Evolutionary conservation across 2,329 filamentous ascomycete species (phyloP), one percentile per base, ranked within the genome.

Genomic region (Cyphellophora attinorum): DNA sequence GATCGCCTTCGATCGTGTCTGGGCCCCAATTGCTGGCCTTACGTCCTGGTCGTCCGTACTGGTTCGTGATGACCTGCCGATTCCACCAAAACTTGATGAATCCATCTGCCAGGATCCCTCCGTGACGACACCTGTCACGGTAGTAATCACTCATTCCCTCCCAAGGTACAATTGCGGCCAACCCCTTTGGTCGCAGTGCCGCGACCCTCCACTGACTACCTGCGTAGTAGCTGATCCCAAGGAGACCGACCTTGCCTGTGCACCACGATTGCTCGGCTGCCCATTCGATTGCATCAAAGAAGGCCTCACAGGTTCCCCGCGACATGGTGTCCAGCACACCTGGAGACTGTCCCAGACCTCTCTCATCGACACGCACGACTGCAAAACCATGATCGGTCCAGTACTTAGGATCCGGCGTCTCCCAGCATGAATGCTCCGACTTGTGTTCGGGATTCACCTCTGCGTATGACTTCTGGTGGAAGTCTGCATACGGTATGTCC

Each of bases 31-130:
- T 72, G 2, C 62, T 56, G 2, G 61, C 65, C 1, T 55, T 55
- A 19, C 69, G 56, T 2, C 65, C 68, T 2, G 67, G 62, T 6
- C 61, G 62, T 1, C 79, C 79, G 40, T 84, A 84, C 52, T 85
- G 80, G 47, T 82, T 83, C 0, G 64, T 62, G 5, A 80, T 59
- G 5, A 81, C 74, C 28, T 46, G 43, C 12, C 41, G 31, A 27
- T 46, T 42, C 38, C 38, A 46, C 43, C 76, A 81, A 47, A 78
- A 73, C 10, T 57, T 49, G 46, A 80, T 78, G 46, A 77, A 77
- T 0, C 50, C 52, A 44, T 76, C 68, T 0, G 71, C 72, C 2
- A 76, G 50, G 29, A 79, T 79, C 0, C 75, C 75, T 1, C 75
- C 75, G 38, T 79, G 75, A 0, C 73, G 63, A 42, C 70, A 75